Base-by-base conservation (phyloP, 2,329 filamentous ascomycete species). In the Fusarium pseudocircinatum region DNA sequence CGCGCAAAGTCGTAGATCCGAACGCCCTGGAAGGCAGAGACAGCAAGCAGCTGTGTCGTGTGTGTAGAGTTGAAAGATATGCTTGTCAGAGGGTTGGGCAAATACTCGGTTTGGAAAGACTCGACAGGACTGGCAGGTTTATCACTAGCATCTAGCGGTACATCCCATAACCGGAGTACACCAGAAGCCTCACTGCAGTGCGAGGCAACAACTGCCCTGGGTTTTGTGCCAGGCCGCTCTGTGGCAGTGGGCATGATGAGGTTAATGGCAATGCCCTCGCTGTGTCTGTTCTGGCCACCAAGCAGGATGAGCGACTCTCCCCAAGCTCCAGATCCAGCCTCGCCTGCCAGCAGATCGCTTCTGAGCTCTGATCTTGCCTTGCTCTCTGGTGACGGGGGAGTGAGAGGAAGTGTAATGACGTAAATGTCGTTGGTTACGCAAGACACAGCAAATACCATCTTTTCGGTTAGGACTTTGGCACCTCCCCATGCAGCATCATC, bases 51-150 rank as follows among this genome's bases (percentile, higher is more conserved):
- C 73, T 91, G 89, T 7, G 87, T 88, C 3, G 85, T 82, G 71
- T 89, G 85, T 20, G 86, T 86, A 0, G 90, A 87, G 77, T 91
- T 92, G 79, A 92, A 92, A 1, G 88, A 85, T 62, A 92, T 86
- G 63, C 84, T 83, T 22, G 83, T 84, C 4, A 91, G 84, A 2
- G 89, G 87, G 15, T 83, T 84, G 0, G 89, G 84, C 9, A 92
- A 81, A 71, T 85, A 90, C 67, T 91, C 87, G 16, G 86, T 88
- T 78, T 92, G 90, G 77, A 92, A 91, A 1, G 90, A 86, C 61
- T 83, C 83, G 59, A 82, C 77, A 18, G 78, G 78, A 9, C 78
- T 77, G 12, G 74, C 69, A 7, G 77, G 72, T 37, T 78, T 77
- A 34, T 79, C 66, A 59, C 80, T 84, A 39, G 75, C 67, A 32